Base-by-base conservation (phyloP, 2,329 filamentous ascomycete genomes). In the Cercospora nicotianae region DNA sequence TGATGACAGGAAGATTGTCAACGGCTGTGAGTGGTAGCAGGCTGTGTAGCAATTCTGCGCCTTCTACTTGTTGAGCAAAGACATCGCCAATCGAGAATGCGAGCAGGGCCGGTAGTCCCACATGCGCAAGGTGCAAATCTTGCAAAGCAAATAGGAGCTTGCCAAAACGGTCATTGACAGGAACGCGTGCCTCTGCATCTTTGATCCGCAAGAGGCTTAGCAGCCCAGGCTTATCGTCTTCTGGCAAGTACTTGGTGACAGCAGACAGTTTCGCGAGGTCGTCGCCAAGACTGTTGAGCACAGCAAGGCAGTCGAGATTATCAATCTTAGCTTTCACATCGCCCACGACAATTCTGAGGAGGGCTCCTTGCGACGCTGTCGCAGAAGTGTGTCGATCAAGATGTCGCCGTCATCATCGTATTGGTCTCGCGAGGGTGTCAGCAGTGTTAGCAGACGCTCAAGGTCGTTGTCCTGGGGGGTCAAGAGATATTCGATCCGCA, bases 321-420 rank as follows among this genome's bases (percentile, higher is more conserved):
- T 84, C 83, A 16, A 95, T 81, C 3, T 85, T 83, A 23, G 90
- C 81, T 61, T 89, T 87, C 18, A 93, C 79, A 30, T 86, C 85
- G 30, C 89, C 89, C 5, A 96, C 77, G 3, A 86, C 88, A 5
- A 91, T 78, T 60, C 92, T 89, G 31, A 97, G 82, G 6, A 98
- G 90, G 9, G 91, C 89, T 94, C 95, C 79, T 97, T 94, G 63
- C 90, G 87, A 68, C 95, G 86, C 78, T 99, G 95, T 23, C 92
- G 87, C 13, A 98, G 81, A 0, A 99, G 84, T 0, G 93, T 97
- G 73, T 98, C 94, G 23, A 99, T 87, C 84, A 99, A 89, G 68
- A 99, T 96, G 75, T 98, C 94, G 73, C 97, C 93, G 68, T 96
- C 91, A 58, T 89, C 88, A 69, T 94, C 90, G 74, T 95, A 97